Evolutionary conservation across 2,329 filamentous ascomycete genomes (phyloP).

Genomic region (Diaporthe australafricana): DNA sequence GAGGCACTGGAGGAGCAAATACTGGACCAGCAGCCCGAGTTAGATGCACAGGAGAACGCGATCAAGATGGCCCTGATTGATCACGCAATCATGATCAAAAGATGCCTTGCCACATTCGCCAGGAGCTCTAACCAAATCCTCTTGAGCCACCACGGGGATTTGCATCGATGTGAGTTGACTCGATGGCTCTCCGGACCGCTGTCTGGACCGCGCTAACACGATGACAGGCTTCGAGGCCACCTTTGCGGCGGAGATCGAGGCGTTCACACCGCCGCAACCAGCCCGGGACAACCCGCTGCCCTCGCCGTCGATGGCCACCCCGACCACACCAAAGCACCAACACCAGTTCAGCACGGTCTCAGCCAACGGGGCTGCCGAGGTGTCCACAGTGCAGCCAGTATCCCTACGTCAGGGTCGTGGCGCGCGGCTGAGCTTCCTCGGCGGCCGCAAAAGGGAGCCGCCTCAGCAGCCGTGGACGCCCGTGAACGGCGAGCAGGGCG

Average conservation of each 20-base stretch:
- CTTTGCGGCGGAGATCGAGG: slow-evolving; percentile 74
- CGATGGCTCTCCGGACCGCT: background rate
- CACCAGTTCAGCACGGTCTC: slow-evolving; percentile 49
- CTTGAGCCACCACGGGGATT: slow-evolving; percentile 66
- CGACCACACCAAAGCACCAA: slow-evolving; percentile 44
- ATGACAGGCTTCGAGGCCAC: slow-evolving; percentile 69
- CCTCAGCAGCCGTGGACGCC: slow-evolving; percentile 38
- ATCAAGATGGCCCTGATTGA: slow-evolving; percentile 89
- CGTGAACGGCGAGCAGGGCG: slow-evolving; percentile 40
- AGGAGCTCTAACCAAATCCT: slow-evolving; percentile 72
- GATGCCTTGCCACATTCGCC: slow-evolving; percentile 78
- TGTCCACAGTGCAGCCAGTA: slow-evolving; percentile 62
- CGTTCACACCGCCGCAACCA: slow-evolving; percentile 66
- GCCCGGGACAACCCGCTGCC: slow-evolving; percentile 59
- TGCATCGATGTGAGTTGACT: slow-evolving; percentile 70
- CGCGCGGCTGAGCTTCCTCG: slow-evolving; percentile 68
- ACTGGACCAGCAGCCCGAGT: slow-evolving; percentile 59
- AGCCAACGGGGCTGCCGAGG: slow-evolving; percentile 57
- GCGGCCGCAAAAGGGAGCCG: slow-evolving; percentile 62
- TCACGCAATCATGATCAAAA: slow-evolving; percentile 88
- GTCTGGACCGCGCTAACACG: slow-evolving; percentile 34
- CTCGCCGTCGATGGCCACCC: slow-evolving; percentile 55
- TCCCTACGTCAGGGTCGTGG: slow-evolving; percentile 62
- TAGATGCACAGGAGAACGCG: slow-evolving; percentile 76
- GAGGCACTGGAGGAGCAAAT: slow-evolving; percentile 56